Percentiles rank a stretch among this genome's conserved stretches.
These are phyloP conservation scores for Imleria badia DNA, from an alignment of 768 basidiomycete species.

Conservation along the genomic window DNA sequence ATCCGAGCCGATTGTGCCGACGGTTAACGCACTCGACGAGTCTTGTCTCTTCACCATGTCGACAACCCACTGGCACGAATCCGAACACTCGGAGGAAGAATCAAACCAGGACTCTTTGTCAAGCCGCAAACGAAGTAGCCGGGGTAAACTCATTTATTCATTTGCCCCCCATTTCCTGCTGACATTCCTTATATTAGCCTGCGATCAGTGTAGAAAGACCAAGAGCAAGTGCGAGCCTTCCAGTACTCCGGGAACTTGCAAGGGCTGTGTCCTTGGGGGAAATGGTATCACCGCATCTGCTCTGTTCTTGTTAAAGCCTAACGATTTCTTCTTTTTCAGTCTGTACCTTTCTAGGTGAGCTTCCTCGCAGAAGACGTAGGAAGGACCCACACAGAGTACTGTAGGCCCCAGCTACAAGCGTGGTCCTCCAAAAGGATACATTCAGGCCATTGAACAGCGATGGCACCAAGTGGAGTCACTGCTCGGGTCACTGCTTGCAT, in stretches of 20 bases:
- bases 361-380: not conserved
- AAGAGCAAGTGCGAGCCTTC: slow-evolving; percentile 83
- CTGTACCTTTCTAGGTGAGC: slow-evolving; percentile 64
- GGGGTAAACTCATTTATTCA: slow-evolving; percentile 41
- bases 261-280: slow-evolving; percentile 59
- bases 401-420: slow-evolving; percentile 78
- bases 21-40: not conserved
- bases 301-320: not conserved
- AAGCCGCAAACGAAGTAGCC: slow-evolving; percentile 61
- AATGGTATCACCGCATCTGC: slow-evolving; percentile 41
- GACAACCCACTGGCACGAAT: slow-evolving; percentile 49
- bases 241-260: slow-evolving; percentile 50
- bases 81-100: slow-evolving; percentile 63
- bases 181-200: slow-evolving; percentile 47
- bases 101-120: slow-evolving; percentile 40
- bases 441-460: slow-evolving; percentile 87
- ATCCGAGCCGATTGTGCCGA: not conserved
- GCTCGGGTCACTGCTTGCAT: slow-evolving; percentile 78
- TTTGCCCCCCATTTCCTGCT: slow-evolving; percentile 6
- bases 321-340: slow-evolving; percentile 37
- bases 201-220: slow-evolving; percentile 85
- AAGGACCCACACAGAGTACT: not conserved
- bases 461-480: slow-evolving; percentile 92
- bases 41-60: slow-evolving; percentile 25
- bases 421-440: slow-evolving; percentile 88